Conservation (phyloP, 805 yeast species). For the Wickerhamiella siamensis region DNA sequence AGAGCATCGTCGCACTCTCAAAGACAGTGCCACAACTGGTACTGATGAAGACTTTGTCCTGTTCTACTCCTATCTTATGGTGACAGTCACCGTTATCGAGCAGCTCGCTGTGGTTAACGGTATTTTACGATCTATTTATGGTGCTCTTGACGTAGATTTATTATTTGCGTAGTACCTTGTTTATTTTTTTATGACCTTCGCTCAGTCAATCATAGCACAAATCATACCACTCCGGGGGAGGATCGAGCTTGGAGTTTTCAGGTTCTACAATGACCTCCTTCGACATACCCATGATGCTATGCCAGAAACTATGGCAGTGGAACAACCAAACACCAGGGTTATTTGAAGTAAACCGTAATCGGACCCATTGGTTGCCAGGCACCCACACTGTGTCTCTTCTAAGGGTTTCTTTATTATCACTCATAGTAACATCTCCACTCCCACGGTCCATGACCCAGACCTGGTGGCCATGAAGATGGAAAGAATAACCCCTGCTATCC, state of each 20-base stretch:
- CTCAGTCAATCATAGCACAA: too few species aligned
- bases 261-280: constrained; percentile 22
- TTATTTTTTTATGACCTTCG: too few species aligned
- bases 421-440: constrained; percentile 33
- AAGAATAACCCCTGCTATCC: constrained; percentile 84
- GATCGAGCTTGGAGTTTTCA: constrained; percentile 11
- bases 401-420: constrained; percentile 37
- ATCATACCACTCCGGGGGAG: constrained; percentile 21
- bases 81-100: constrained; percentile 49
- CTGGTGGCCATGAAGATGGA: constrained; percentile 82
- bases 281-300: constrained; percentile 67
- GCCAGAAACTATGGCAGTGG: constrained; percentile 87
- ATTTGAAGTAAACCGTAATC: constrained; percentile 56
- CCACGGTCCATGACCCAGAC: constrained; percentile 62
- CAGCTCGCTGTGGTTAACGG: constrained; percentile 47
- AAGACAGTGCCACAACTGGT: neutral
- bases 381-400: constrained; percentile 60
- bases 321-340: constrained; percentile 92
- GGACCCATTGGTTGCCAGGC: constrained; percentile 53
- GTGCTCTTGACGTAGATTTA: constrained; percentile 49
- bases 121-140: constrained; percentile 44
- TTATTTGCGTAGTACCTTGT: constrained; percentile 18
- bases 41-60: constrained; percentile 63
- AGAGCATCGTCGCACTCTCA: constrained; percentile 31
- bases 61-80: constrained; percentile 60